Evolutionary conservation across 495 filamentous ascomycete genomes (phyloP).

Genomic region (Lophiotrema nucula): DNA sequence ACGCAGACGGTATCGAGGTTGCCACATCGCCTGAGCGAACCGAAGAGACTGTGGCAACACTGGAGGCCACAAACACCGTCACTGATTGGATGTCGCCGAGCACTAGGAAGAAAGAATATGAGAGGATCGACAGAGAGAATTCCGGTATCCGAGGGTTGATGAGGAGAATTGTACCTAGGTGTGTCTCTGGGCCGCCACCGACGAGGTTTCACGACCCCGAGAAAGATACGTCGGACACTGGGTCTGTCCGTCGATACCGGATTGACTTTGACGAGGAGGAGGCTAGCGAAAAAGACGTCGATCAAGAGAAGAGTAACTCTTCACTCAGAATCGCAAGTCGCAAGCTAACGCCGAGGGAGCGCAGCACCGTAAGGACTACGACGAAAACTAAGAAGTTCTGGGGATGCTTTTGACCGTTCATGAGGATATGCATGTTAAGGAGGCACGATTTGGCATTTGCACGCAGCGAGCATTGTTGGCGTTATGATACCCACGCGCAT

Average conservation of each 20-base stretch:
- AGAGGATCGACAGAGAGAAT: conserved; percentile 25
- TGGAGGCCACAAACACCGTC: conserved; percentile 13
- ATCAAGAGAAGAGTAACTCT: conserved; percentile 15
- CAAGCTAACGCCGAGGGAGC: neutral
- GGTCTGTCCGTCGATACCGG: conserved; percentile 25
- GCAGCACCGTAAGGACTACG: neutral
- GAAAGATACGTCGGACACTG: conserved; percentile 17
- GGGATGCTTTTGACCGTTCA: conserved; percentile 13
- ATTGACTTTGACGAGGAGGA: conserved; percentile 17
- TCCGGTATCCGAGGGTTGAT: conserved; percentile 21
- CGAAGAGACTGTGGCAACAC: conserved; percentile 1
- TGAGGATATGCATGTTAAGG: neutral
- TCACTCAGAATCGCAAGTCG: neutral
- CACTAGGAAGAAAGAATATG: conserved; percentile 25
- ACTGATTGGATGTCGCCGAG: conserved; percentile 31
- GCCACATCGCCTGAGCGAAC: neutral
- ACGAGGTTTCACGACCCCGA: conserved; percentile 27
- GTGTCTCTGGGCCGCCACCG: conserved; percentile 21
- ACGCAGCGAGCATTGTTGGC: conserved; percentile 6
- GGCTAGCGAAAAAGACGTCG: neutral
- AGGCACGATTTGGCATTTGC: conserved; percentile 6
- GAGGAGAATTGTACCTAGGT: conserved; percentile 15
- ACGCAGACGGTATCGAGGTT: neutral
- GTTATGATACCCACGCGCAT: conserved; percentile 18
- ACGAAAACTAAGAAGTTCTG: conserved; percentile 10